These are phyloP conservation scores for Cyclotella kingstonii DNA, from an alignment of 108 stramenopile genomes.

Conservation along the genomic window DNA sequence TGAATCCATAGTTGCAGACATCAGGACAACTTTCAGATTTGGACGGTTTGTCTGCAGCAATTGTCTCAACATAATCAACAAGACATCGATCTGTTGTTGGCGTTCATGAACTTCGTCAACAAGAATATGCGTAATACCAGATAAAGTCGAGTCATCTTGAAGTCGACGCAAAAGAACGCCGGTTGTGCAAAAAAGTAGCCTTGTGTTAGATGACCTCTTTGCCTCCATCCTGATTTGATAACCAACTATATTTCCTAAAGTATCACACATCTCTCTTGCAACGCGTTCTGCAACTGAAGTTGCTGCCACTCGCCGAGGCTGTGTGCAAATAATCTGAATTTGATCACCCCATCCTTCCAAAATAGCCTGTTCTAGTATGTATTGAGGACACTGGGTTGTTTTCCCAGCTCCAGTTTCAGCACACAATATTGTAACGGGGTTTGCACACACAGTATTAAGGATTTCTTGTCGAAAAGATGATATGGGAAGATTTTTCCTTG, in stretches of 20 bases:
- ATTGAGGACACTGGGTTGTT: conserved; percentile 73
- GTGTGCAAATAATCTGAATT: conserved; percentile 74
- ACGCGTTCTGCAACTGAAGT: conserved; percentile 76
- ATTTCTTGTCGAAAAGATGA: conserved; percentile 43
- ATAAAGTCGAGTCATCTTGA: conserved; percentile 83
- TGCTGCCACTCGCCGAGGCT: conserved; percentile 76
- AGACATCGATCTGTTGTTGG: conserved; percentile 82
- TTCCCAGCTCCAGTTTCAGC: conserved; percentile 81
- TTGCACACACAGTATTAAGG: conserved; percentile 38
- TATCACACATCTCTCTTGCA: conserved; percentile 66
- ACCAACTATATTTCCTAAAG: conserved; percentile 72
- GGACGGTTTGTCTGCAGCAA: conserved; percentile 58
- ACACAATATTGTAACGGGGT: conserved; percentile 62
- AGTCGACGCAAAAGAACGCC: conserved; percentile 90
- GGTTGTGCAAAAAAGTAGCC: conserved; percentile 94
- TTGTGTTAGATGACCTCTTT: conserved; percentile 58
- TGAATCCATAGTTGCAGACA: conserved; percentile 91
- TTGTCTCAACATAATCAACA: conserved; percentile 79
- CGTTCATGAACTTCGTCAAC: conserved; percentile 98
- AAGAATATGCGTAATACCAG: conserved; percentile 83
- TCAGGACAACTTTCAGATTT: conserved; percentile 77
- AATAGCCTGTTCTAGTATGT: conserved; percentile 75
- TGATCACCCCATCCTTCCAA: conserved; percentile 41
- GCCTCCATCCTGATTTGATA: conserved; percentile 91
- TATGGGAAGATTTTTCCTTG: conserved; percentile 57